Conservation (phyloP, 1,139 yeast genomes). For the Waltiozyma sp. region DNA sequence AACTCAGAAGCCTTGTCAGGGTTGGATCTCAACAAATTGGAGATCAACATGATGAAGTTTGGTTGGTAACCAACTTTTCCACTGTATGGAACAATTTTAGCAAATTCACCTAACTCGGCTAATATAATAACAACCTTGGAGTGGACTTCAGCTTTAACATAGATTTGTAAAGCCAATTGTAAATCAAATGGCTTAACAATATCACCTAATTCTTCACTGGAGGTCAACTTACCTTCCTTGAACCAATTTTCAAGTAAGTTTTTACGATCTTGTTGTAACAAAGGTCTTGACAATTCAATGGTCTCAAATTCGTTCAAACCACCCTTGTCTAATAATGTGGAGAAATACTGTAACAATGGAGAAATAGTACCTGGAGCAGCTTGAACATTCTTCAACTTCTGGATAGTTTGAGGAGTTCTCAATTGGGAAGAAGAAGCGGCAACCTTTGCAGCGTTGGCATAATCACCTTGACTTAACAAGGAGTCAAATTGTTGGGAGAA, state of each 20-base stretch:
- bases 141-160: conserved; percentile 74
- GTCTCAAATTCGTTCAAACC: conserved; percentile 89
- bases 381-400: conserved; percentile 82
- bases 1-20: conserved; percentile 99
- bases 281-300: conserved; percentile 90
- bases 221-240: conserved; percentile 85
- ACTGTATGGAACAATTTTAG: conserved; percentile 89
- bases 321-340: conserved; percentile 87
- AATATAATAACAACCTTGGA: conserved; percentile 85
- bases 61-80: conserved; percentile 84
- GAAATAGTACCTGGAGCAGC: conserved; percentile 96
- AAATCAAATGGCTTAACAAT: conserved; percentile 82
- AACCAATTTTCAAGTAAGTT: conserved; percentile 94
- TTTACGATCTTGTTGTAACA: conserved; percentile 89
- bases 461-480: conserved; percentile 76
- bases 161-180: conserved; percentile 82
- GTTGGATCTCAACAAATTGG: conserved; percentile 79
- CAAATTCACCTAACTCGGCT: conserved; percentile 95
- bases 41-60: conserved; percentile 81
- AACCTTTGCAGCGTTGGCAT: conserved; percentile 86
- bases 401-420: conserved; percentile 91
- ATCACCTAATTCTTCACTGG: conserved; percentile 95
- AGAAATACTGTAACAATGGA: conserved; percentile 88
- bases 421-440: conserved; percentile 94
- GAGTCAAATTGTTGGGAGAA: conserved; percentile 88